Evolutionary conservation across 371 early-diverging fungal genomes (phyloP).

Genomic region (Mucor sp.): DNA sequence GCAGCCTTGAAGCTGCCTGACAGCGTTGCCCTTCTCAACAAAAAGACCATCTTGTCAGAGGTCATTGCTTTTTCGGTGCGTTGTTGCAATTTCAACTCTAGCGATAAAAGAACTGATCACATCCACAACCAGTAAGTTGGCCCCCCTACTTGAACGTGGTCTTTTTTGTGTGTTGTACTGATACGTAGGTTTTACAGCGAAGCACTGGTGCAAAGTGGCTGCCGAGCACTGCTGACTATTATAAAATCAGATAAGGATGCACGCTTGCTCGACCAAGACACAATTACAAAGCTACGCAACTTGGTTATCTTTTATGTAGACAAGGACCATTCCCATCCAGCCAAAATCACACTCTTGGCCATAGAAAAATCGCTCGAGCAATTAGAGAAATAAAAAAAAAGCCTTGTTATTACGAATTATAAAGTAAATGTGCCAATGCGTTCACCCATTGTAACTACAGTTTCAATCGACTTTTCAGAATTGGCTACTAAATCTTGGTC

Average conservation of each 20-base stretch:
- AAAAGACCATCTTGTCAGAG: no score
- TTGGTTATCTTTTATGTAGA: neutral
- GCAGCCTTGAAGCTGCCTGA: no score
- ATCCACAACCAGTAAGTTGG: no score
- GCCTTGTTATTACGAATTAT: no score
- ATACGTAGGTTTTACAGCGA: neutral
- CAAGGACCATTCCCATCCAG: neutral
- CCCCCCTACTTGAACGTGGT: no score
- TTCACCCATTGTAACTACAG: slow-evolving; percentile 49
- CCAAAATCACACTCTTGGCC: neutral
- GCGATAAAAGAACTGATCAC: no score
- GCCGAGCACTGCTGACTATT: neutral
- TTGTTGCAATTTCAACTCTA: no score
- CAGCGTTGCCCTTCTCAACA: no score
- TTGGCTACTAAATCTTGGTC: slow-evolving; percentile 62
- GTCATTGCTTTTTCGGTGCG: no score
- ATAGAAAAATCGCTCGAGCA: neutral
- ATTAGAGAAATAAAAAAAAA: neutral
- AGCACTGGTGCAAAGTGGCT: neutral
- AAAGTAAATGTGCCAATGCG: slow-evolving; percentile 30
- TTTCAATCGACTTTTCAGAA: slow-evolving; percentile 58
- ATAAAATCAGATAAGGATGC: neutral
- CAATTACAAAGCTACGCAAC: neutral
- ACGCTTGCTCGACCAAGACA: neutral
- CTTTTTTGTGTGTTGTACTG: neutral